Conservation (phyloP, 352 stramenopile genomes). For the Pythium biforme region DNA sequence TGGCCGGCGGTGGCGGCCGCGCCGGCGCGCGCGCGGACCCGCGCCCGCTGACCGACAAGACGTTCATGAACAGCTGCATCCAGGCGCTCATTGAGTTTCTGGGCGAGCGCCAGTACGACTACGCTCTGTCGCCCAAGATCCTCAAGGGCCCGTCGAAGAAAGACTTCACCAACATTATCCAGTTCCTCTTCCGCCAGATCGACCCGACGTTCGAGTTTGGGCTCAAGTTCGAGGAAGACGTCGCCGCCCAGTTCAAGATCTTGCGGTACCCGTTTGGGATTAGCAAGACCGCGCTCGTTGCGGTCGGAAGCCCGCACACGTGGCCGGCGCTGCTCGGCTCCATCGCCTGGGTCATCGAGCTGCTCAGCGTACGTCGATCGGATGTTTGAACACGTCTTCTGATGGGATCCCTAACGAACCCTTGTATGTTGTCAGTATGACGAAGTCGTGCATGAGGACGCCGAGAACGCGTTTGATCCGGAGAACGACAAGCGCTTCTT, state of each 20-base stretch:
- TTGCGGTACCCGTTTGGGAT: constrained; percentile 95
- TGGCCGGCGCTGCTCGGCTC: constrained; percentile 95
- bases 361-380: constrained; percentile 73
- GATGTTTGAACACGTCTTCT: too few relatives aligned
- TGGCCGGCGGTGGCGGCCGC: constrained; percentile 33
- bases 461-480: constrained; percentile 58
- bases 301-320: constrained; percentile 93
- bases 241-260: constrained; percentile 66
- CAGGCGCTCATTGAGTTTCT: constrained; percentile 94
- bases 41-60: constrained; percentile 88
- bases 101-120: constrained; percentile 87
- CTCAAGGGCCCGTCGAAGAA: constrained; percentile 93
- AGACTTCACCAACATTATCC: constrained; percentile 97
- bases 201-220: constrained; percentile 90
- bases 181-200: constrained; percentile 95
- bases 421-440: constrained; percentile 66
- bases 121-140: constrained; percentile 89
- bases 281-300: constrained; percentile 94
- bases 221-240: constrained; percentile 76
- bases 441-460: constrained; percentile 59
- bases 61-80: constrained; percentile 92
- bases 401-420: not conserved
- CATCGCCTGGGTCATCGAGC: constrained; percentile 97
- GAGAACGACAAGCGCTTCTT: constrained; percentile 94
- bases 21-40: constrained; percentile 61